Conservation (phyloP, 106 monocot species). For the Allium sativum region DNA sequence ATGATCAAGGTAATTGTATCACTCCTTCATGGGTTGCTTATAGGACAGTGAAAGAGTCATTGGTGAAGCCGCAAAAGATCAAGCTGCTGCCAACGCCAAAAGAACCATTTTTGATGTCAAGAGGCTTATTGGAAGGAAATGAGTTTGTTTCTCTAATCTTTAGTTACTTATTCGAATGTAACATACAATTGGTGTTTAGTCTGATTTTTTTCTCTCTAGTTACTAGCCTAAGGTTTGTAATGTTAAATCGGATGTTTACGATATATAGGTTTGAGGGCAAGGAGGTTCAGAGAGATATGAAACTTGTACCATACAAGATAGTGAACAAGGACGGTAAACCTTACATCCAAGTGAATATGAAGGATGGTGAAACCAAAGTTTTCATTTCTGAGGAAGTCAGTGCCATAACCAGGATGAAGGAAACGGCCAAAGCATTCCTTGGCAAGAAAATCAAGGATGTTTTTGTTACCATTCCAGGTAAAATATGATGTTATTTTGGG, state of each 20-base stretch:
- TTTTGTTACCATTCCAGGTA: constrained; percentile 58
- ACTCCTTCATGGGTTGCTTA: constrained; percentile 66
- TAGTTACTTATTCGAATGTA: too few species aligned
- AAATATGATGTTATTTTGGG: too few species aligned
- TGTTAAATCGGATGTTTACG: background rate
- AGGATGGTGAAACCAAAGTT: constrained; percentile 51
- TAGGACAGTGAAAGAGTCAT: constrained; percentile 48
- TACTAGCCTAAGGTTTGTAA: too few species aligned
- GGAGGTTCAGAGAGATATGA: constrained; percentile 55
- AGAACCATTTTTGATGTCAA: constrained; percentile 60
- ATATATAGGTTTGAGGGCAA: constrained; percentile 43
- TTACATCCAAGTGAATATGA: constrained; percentile 50
- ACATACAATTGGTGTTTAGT: background rate
- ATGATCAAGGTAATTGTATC: constrained; percentile 63
- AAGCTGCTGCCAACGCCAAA: constrained; percentile 38
- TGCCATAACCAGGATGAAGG: constrained; percentile 63
- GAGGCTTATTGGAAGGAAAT: constrained; percentile 50
- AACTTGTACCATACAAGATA: constrained; percentile 51
- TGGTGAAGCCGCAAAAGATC: constrained; percentile 62
- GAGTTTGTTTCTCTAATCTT: constrained; percentile 11
- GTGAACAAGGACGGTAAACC: constrained; percentile 66
- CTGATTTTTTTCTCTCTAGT: background rate
- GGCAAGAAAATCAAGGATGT: constrained; percentile 71
- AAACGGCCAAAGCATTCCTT: constrained; percentile 57
- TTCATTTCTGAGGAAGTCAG: constrained; percentile 60